These are phyloP conservation scores for Globisporangium nunn DNA, from an alignment of 352 stramenopile genomes.

Conservation along the genomic window DNA sequence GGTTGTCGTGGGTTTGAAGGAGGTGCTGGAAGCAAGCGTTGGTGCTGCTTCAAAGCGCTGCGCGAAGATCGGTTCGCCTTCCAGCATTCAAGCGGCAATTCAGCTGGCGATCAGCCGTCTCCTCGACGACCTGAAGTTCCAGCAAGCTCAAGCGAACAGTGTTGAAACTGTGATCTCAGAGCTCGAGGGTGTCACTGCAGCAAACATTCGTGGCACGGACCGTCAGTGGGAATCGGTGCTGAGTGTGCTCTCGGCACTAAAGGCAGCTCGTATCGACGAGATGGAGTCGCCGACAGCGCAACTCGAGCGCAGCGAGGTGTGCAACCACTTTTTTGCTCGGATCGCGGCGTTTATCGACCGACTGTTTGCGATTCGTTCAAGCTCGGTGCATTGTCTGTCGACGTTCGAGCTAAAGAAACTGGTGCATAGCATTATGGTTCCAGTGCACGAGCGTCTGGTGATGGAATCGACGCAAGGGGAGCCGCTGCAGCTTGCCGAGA, in stretches of 20 bases:
- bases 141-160: neutral
- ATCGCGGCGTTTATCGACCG: conserved; percentile 49
- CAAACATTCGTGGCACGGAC: conserved; percentile 30
- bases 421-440: conserved; percentile 41
- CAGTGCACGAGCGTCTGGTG: conserved; percentile 38
- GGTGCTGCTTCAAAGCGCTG: conserved; percentile 26
- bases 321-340: conserved; percentile 47
- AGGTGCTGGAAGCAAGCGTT: conserved; percentile 33
- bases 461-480: neutral
- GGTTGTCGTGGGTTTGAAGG: conserved; percentile 26
- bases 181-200: conserved; percentile 26
- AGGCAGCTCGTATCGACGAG: conserved; percentile 17
- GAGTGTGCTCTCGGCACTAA: conserved; percentile 24
- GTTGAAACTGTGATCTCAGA: conserved; percentile 27
- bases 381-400: conserved; percentile 19
- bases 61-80: conserved; percentile 1
- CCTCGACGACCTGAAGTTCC: conserved; percentile 19
- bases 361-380: conserved; percentile 29
- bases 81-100: conserved; percentile 2
- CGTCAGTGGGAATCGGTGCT: conserved; percentile 20
- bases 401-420: conserved; percentile 57
- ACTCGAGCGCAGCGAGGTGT: conserved; percentile 29
- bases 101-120: conserved; percentile 6
- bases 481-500: neutral
- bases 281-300: conserved; percentile 2